phyloP scores from a whole-genome alignment of 78 protist species.

The Isochrysis galbana region DNA sequence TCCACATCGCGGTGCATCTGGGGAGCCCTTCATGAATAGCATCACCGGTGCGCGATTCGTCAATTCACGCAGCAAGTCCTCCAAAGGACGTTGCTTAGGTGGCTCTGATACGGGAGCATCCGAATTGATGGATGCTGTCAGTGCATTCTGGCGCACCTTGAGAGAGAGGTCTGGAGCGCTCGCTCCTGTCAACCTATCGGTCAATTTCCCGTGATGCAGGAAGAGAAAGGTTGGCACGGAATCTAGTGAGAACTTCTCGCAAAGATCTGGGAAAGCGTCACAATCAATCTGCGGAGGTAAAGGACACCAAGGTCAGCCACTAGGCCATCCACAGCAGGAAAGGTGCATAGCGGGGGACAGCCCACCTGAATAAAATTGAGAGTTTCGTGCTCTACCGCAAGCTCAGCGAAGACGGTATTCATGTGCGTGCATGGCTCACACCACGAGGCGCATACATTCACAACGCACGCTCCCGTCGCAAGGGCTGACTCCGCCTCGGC shows the following conservation, averaged over 20 bases:
- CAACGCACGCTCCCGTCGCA: background rate
- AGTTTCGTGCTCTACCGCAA: constrained; percentile 48
- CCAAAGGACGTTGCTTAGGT: background rate
- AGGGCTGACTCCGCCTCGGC: background rate
- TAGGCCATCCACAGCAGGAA: background rate
- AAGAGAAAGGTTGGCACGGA: constrained; percentile 72
- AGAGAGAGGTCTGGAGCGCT: constrained; percentile 40
- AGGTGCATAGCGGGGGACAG: background rate
- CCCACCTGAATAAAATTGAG: constrained; percentile 28
- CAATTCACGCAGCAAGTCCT: constrained; percentile 50
- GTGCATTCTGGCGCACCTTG: background rate
- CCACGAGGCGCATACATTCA: constrained; percentile 82
- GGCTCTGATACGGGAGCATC: background rate
- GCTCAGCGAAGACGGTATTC: constrained; percentile 62
- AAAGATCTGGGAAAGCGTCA: constrained; percentile 60
- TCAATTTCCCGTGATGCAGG: constrained; percentile 9
- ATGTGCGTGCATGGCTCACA: constrained; percentile 67
- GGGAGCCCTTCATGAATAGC: constrained; percentile 87
- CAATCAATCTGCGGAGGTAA: constrained; percentile 56
- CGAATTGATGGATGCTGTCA: background rate
- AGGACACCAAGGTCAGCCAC: background rate
- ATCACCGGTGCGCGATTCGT: constrained; percentile 56
- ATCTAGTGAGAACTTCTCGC: constrained; percentile 58
- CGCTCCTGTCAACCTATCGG: constrained; percentile 50
- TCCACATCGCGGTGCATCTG: constrained; percentile 85